phyloP scores from a whole-genome alignment of 106 monocot genomes.

The Apostasia shenzhenica region DNA sequence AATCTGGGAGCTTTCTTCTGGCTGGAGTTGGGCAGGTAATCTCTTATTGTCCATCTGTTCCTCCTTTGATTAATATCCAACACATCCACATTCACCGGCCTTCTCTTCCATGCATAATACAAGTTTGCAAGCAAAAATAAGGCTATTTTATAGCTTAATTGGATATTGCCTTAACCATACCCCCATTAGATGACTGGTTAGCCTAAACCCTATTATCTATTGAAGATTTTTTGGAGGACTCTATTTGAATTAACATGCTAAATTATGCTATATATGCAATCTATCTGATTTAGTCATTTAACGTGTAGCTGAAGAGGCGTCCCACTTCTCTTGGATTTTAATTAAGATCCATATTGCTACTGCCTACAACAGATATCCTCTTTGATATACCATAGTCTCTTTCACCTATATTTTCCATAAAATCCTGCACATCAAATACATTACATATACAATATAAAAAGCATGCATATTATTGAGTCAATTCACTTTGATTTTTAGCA shows the following conservation, averaged over 20 bases:
- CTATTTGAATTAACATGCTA: no score
- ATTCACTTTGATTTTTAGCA: no score
- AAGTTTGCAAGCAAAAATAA: not conserved
- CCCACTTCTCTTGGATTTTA: not conserved
- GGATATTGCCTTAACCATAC: not conserved
- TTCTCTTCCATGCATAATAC: not conserved
- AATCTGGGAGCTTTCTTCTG: constrained; percentile 82
- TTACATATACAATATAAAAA: not conserved
- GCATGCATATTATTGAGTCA: no score
- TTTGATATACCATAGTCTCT: not conserved
- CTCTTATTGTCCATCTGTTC: not conserved
- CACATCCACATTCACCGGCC: not conserved
- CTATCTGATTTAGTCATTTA: not conserved
- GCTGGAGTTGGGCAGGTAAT: constrained; percentile 93
- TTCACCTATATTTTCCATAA: not conserved
- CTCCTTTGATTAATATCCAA: not conserved
- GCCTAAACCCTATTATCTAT: not conserved
- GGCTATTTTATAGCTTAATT: no score
- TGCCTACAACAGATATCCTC: not conserved
- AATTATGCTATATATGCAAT: not conserved
- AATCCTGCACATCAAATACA: not conserved
- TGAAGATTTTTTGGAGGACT: not conserved
- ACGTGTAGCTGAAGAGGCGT: not conserved
- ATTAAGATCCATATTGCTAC: not conserved
- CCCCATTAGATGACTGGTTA: not conserved